Percentiles rank a stretch among this genome's conserved stretches.
Evolutionary conservation across 148 eudicot species (phyloP).

Genomic region (Rhododendron griersonianum): DNA sequence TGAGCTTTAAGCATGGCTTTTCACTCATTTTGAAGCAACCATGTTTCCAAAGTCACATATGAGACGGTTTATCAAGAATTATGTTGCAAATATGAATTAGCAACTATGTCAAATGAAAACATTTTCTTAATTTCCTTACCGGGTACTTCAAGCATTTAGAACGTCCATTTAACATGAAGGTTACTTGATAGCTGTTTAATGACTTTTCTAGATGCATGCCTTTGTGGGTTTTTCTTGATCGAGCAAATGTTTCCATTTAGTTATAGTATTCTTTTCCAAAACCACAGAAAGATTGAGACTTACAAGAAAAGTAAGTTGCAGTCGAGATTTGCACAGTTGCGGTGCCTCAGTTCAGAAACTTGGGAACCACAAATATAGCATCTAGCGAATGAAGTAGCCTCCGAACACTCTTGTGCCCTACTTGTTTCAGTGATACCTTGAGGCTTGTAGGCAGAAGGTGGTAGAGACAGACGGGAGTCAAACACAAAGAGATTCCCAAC

Average conservation of each 20-base stretch:
- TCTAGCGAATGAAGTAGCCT: slow-evolving; percentile 53
- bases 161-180: not conserved
- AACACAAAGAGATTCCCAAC: slow-evolving; percentile 87
- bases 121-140: not conserved
- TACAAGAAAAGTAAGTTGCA: slow-evolving; percentile 95
- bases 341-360: slow-evolving; percentile 76
- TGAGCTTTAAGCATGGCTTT: not conserved
- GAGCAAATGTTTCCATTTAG: too few species aligned
- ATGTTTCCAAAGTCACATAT: not conserved
- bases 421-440: slow-evolving; percentile 31
- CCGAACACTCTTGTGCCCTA: slow-evolving; percentile 19
- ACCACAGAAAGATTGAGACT: slow-evolving; percentile 29
- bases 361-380: slow-evolving; percentile 76
- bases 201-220: not conserved
- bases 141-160: not conserved
- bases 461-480: slow-evolving; percentile 88
- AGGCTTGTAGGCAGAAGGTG: slow-evolving; percentile 69
- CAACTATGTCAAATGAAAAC: not conserved
- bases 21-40: not conserved
- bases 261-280: not conserved
- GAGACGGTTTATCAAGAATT: not conserved
- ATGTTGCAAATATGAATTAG: not conserved
- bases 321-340: slow-evolving; percentile 94
- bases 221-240: not conserved
- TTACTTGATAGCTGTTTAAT: not conserved